Base-by-base conservation (phyloP, 2,329 filamentous ascomycete species). In the Fusarium subglutinans region DNA sequence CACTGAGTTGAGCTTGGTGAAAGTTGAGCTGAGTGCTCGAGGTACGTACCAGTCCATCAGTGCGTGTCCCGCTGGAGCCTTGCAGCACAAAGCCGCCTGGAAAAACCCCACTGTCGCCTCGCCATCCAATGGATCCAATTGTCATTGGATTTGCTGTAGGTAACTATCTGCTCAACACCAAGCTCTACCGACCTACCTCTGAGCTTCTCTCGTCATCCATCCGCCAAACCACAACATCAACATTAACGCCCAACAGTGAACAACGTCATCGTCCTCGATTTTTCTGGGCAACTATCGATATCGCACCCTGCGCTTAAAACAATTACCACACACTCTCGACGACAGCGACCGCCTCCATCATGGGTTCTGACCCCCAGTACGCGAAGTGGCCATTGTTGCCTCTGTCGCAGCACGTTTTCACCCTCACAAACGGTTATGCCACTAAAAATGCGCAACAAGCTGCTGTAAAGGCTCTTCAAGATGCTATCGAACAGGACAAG, bases 371-470 rank as follows among this genome's bases (percentile, higher is more conserved):
- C 85, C 93, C 93, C 77, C 94, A 95, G 84, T 95, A 95, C 85
- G 92, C 93, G 79, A 94, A 94, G 84, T 96, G 93, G 86, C 94
- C 94, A 71, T 87, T 94, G 83, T 90, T 96, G 81, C 90, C 93
- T 77, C 89, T 97, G 79, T 90, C 93, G 72, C 94, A 96, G 86
- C 91, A 95, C 82, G 93, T 96, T 84, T 96, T 96, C 86, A 92
- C 92, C 81, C 89, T 96, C 85, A 94, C 93, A 81, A 95, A 95
- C 83, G 90, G 93, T 77, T 92, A 93, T 77, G 90, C 93, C 77
- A 85, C 91, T 69, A 88, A 89, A 81, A 76, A 85, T 66, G 84
- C 88, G 67, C 94, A 95, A 84, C 90, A 95, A 83, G 84, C 89
- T 63, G 90, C 94, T 44, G 87, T 92, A 76, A 93, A 94, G 84